Evolutionary conservation across 495 filamentous ascomycete species (phyloP).

Genomic region (Chaetomidium leptoderma): DNA sequence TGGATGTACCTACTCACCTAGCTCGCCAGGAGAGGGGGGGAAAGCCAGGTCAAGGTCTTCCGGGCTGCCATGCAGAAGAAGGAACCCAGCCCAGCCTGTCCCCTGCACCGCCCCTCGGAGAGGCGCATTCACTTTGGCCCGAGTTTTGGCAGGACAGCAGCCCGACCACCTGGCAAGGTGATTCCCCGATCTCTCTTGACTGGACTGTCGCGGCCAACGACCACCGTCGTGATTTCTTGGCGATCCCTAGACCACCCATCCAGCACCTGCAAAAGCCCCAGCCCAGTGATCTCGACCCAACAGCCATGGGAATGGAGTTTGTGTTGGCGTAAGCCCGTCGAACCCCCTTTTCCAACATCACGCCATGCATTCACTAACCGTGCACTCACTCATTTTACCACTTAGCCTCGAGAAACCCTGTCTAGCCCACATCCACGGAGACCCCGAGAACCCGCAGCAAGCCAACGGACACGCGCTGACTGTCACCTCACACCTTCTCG

Average conservation of each 20-base stretch:
- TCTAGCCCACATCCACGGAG: background rate
- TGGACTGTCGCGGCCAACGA: background rate
- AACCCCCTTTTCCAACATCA: no score
- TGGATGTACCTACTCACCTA: background rate
- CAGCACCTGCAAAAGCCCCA: no score
- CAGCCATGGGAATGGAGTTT: background rate
- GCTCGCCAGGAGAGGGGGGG: background rate
- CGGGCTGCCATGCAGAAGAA: background rate
- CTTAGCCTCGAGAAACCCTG: background rate
- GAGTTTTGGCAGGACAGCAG: no score
- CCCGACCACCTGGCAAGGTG: background rate
- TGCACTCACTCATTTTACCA: background rate
- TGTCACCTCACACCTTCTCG: background rate
- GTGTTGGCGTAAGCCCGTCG: background rate
- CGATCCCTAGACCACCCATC: no score
- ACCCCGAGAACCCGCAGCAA: background rate
- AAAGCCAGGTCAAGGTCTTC: background rate
- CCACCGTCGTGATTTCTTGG: no score
- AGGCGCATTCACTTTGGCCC: no score
- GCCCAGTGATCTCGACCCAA: background rate
- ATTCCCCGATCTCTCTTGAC: background rate
- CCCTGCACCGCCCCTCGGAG: no score
- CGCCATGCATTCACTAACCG: background rate
- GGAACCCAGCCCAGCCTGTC: no score
- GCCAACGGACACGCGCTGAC: background rate